These are phyloP conservation scores for Neurospora sp. DNA, from an alignment of 495 filamentous ascomycete species.

Conservation along the genomic window DNA sequence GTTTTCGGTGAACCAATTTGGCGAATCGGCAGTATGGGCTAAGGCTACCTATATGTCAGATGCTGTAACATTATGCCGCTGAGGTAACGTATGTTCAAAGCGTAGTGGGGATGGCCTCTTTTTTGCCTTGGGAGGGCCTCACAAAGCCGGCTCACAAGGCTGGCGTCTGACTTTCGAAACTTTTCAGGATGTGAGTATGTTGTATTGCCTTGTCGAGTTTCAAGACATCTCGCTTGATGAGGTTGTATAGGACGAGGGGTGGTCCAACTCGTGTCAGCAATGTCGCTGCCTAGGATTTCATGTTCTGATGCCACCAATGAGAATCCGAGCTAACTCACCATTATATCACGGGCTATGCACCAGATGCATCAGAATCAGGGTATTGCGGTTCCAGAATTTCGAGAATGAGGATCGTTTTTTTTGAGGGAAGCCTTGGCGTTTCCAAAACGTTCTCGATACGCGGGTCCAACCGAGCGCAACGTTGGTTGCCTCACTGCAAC, in stretches of 20 bases:
- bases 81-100: neutral
- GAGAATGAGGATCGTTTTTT: neutral
- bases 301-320: neutral
- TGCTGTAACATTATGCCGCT: neutral
- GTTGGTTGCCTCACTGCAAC: neutral
- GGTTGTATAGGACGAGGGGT: neutral
- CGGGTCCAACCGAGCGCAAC: neutral
- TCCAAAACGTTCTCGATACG: neutral
- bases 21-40: neutral
- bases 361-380: neutral
- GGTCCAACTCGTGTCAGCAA: neutral
- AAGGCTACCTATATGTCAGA: neutral
- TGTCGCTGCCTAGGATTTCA: neutral
- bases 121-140: neutral
- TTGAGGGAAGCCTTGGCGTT: neutral
- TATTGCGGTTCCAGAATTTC: neutral
- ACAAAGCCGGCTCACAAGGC: neutral
- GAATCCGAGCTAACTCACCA: neutral
- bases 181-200: neutral
- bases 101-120: neutral
- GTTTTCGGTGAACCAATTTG: neutral
- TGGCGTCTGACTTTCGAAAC: neutral
- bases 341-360: neutral
- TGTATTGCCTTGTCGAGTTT: neutral
- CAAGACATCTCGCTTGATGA: neutral